phyloP scores from a whole-genome alignment of 371 early-diverging fungal genomes.

The Coemansia sp. region DNA sequence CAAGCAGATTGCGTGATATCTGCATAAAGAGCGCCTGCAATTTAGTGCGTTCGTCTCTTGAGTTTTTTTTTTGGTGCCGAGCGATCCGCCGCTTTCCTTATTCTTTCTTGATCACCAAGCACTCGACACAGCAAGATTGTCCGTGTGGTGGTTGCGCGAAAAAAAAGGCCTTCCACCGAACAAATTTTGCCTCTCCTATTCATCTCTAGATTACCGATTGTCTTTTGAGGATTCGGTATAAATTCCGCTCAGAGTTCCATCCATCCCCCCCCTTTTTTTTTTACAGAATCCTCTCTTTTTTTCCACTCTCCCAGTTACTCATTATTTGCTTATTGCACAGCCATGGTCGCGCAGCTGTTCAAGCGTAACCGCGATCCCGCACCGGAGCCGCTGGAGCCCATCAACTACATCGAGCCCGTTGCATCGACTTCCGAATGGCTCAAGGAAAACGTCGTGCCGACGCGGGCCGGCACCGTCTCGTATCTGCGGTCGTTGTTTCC shows the following conservation, averaged over 20 bases:
- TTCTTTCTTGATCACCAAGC: not conserved
- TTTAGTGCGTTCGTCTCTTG: not conserved
- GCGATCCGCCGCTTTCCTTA: not conserved
- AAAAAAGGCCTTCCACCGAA: too few species aligned
- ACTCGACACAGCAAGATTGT: too few species aligned
- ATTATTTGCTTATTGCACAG: not conserved
- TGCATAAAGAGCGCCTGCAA: not conserved
- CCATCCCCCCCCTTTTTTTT: not conserved
- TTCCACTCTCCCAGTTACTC: not conserved
- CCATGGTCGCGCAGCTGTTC: constrained; percentile 2
- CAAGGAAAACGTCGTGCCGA: constrained; percentile 27
- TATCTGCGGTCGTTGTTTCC: constrained; percentile 58
- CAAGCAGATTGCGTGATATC: constrained; percentile 12
- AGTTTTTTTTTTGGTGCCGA: not conserved
- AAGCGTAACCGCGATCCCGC: not conserved
- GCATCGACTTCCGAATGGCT: constrained; percentile 41
- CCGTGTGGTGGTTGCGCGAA: too few species aligned
- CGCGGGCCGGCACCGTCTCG: constrained; percentile 6
- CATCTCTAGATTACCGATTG: too few species aligned
- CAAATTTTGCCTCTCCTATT: too few species aligned
- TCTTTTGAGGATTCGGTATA: not conserved
- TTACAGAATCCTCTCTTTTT: not conserved
- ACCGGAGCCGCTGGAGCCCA: not conserved
- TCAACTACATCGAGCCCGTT: constrained; percentile 35
- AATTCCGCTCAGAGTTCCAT: not conserved